Evolutionary conservation across 768 basidiomycete genomes (phyloP), one percentile per base, ranked within the genome.

Genomic region (Xerocomellus intermedius): DNA sequence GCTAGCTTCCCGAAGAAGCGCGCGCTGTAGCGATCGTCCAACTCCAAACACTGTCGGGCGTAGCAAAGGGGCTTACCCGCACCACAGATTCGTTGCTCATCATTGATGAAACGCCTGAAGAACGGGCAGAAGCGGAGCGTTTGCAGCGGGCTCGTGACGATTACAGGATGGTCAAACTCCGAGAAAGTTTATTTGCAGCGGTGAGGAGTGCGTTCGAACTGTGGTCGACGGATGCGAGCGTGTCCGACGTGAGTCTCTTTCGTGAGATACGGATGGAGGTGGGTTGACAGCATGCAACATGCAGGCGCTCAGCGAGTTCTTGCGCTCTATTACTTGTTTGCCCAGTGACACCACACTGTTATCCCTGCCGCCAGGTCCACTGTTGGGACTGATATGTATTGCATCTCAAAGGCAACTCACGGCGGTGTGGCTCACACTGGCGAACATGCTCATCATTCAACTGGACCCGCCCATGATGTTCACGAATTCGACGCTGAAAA

Each of bases 51-150:
- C 75, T 98, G 14, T 82, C 91, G 0, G 95, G 93, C 10, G 83
- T 94, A 26, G 90, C 92, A 1, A 89, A 88, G 56, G 95, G 95
- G 5, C 78, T 98, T 7, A 92, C 95, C 0, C 82, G 88, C 14
- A 82, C 82, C 1, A 79, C 80, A 5, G 94, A 95, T 61, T 80
- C 84, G 28, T 67, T 87, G 43, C 74, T 80, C 38, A 79, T 84
- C 30, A 75, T 85, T 13, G 84, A 85, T 48, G 78, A 76, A 12
- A 76, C 81, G n/a, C 77, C 77, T n/a, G 81, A 77, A 21, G 75
- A 77, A 3, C 71, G 77, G 42, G 74, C 73, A 0, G 83, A 85
- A 52, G 61, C 77, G 0, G 82, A 82, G 48, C 76, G 71, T 12
- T 80, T 92, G 69, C 79, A 79, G 52, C 72, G 66, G 5, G 86